Conservation (phyloP, 192 early-diverging fungal species). For the Backusella psychrophila region DNA sequence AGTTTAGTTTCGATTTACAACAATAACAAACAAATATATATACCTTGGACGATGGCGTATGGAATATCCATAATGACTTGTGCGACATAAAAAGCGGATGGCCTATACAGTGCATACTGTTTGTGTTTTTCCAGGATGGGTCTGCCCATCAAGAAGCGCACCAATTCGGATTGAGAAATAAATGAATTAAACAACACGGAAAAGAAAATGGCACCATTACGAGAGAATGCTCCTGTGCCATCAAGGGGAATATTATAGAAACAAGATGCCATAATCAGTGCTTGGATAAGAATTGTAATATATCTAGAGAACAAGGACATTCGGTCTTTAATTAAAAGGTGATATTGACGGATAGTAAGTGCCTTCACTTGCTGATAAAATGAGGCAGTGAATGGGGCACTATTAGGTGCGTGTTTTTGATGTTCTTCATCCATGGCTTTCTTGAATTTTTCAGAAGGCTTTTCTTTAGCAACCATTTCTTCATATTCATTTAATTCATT, state of each 20-base stretch:
- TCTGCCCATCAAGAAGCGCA: slow-evolving; percentile 69
- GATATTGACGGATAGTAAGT: slow-evolving; percentile 60
- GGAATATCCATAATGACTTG: slow-evolving; percentile 55
- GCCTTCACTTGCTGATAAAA: slow-evolving; percentile 63
- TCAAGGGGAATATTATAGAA: slow-evolving; percentile 59
- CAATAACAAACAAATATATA: slow-evolving; percentile 47
- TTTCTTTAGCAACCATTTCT: slow-evolving; percentile 22
- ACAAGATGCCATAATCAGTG: slow-evolving; percentile 68
- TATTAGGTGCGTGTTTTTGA: slow-evolving; percentile 43
- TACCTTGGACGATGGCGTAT: slow-evolving; percentile 41
- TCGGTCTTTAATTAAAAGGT: slow-evolving; percentile 55
- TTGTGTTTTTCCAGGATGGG: slow-evolving; percentile 79
- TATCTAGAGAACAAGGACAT: slow-evolving; percentile 51
- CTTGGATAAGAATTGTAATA: slow-evolving; percentile 54
- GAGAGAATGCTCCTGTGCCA: slow-evolving; percentile 68
- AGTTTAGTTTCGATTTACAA: neutral
- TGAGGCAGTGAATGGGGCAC: slow-evolving; percentile 64
- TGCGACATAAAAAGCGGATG: slow-evolving; percentile 53
- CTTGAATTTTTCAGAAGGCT: slow-evolving; percentile 32
- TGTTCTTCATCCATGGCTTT: slow-evolving; percentile 55
- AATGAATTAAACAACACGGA: slow-evolving; percentile 50
- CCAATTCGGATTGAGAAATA: slow-evolving; percentile 68
- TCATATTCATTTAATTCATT: slow-evolving; percentile 44
- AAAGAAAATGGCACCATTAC: slow-evolving; percentile 77
- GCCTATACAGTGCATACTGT: slow-evolving; percentile 64